phyloP scores from a whole-genome alignment of 1,284 basidiomycete species.

The Vanrija sp. region DNA sequence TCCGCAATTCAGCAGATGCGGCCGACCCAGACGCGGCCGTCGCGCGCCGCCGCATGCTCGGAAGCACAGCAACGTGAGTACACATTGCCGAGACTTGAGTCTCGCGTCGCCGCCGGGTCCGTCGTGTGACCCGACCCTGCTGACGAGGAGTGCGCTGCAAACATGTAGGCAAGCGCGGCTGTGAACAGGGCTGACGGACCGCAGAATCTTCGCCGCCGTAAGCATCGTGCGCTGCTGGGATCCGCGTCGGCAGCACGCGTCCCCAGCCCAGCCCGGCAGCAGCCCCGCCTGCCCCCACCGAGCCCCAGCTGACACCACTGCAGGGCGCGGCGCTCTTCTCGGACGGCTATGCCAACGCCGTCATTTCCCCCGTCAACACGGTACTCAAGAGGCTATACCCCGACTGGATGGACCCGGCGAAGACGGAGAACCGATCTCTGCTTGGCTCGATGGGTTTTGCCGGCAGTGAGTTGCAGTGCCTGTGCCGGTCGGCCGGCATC shows the following conservation, averaged over 20 bases:
- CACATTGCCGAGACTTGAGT: too few relatives aligned
- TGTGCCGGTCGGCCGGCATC: background rate
- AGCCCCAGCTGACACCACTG: background rate
- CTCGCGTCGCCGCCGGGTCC: too few relatives aligned
- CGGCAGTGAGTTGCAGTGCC: conserved; percentile 54
- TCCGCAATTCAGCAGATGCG: too few relatives aligned
- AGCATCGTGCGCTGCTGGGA: background rate
- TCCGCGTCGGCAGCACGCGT: too few relatives aligned
- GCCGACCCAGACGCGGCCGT: too few relatives aligned
- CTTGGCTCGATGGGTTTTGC: conserved; percentile 66
- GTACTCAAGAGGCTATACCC: conserved; percentile 65
- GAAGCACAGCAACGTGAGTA: conserved; percentile 11
- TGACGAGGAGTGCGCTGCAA: too few relatives aligned
- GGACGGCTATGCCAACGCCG: conserved; percentile 73
- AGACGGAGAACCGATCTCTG: conserved; percentile 55
- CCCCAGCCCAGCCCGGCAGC: too few relatives aligned
- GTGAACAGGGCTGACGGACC: too few relatives aligned
- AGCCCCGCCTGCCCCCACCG: too few relatives aligned
- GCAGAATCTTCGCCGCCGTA: conserved; percentile 10
- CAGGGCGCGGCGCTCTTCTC: conserved; percentile 76
- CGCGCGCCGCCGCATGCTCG: background rate
- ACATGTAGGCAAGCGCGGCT: too few relatives aligned
- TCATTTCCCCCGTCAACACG: conserved; percentile 58
- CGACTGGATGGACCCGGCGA: conserved; percentile 52
- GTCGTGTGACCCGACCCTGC: too few relatives aligned